phyloP scores from a whole-genome alignment of 140 eudicot species.

The Anethum foeniculum region DNA sequence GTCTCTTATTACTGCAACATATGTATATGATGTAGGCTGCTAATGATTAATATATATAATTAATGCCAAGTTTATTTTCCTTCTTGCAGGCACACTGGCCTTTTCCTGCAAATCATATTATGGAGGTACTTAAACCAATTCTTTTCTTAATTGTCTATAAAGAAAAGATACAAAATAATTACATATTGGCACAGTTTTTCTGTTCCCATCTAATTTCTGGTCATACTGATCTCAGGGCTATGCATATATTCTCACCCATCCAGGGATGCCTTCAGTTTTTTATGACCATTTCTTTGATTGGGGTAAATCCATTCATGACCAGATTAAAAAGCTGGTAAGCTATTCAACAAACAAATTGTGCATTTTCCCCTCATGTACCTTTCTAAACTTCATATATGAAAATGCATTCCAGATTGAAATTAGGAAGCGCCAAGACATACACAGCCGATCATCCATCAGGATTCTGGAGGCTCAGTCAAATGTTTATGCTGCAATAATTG shows the following conservation, averaged over 20 bases:
- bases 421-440: constrained; percentile 52
- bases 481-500: constrained; percentile 73
- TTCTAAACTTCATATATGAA: not conserved
- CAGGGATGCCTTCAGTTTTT: constrained; percentile 79
- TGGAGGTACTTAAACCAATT: constrained; percentile 50
- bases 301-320: constrained; percentile 59
- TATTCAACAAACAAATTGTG: not conserved
- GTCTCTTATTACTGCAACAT: not conserved
- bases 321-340: constrained; percentile 79
- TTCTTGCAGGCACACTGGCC: constrained; percentile 77
- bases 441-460: constrained; percentile 61
- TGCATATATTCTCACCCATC: constrained; percentile 87
- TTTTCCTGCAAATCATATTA: constrained; percentile 64
- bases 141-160: not conserved
- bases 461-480: constrained; percentile 69
- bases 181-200: not conserved
- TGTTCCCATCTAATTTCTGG: not conserved
- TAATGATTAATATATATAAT: not conserved
- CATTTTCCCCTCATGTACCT: not conserved
- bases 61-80: not conserved
- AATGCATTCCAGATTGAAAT: constrained; percentile 43
- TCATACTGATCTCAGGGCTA: constrained; percentile 52
- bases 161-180: not conserved
- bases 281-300: constrained; percentile 88
- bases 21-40: not conserved